phyloP scores from a whole-genome alignment of 2,329 filamentous ascomycete genomes.

The Apiospora sp. region DNA sequence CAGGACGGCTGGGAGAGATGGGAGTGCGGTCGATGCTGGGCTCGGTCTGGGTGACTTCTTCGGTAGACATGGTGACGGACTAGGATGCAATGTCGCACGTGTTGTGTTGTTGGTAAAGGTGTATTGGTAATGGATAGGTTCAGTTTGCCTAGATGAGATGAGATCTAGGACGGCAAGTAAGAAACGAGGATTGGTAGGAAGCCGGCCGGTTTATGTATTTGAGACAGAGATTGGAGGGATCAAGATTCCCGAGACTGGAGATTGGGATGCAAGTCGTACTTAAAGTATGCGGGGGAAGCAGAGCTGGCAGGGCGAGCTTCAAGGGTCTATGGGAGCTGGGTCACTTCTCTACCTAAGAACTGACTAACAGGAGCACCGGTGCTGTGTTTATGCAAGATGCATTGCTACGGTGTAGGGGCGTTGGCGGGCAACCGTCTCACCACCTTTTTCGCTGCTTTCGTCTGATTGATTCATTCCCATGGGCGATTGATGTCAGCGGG shows the following conservation, averaged over 20 bases:
- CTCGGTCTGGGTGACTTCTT: conserved; percentile 28
- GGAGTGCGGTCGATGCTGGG: conserved; percentile 61
- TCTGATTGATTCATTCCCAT: conserved; percentile 12
- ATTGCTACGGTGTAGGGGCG: background rate
- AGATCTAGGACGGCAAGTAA: background rate
- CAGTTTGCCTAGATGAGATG: background rate
- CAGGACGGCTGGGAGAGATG: conserved; percentile 62
- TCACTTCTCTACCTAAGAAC: background rate
- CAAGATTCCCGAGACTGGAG: conserved; percentile 14
- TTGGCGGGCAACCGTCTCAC: conserved; percentile 19
- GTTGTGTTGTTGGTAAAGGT: background rate
- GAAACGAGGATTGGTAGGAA: background rate
- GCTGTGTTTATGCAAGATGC: conserved; percentile 17
- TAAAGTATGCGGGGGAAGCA: conserved; percentile 18
- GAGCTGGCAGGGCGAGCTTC: background rate
- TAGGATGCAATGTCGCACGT: background rate
- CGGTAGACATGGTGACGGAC: conserved; percentile 5
- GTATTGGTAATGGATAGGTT: background rate
- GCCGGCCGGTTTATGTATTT: background rate
- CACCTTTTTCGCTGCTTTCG: background rate
- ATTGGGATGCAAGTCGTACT: conserved; percentile 19
- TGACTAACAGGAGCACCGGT: background rate
- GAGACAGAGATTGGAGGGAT: conserved; percentile 7
- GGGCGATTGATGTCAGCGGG: conserved; percentile 11
- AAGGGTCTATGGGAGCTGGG: background rate